These are phyloP conservation scores for Wickerhamomyces ciferrii DNA, from an alignment of 805 yeast genomes.

Conservation along the genomic window DNA sequence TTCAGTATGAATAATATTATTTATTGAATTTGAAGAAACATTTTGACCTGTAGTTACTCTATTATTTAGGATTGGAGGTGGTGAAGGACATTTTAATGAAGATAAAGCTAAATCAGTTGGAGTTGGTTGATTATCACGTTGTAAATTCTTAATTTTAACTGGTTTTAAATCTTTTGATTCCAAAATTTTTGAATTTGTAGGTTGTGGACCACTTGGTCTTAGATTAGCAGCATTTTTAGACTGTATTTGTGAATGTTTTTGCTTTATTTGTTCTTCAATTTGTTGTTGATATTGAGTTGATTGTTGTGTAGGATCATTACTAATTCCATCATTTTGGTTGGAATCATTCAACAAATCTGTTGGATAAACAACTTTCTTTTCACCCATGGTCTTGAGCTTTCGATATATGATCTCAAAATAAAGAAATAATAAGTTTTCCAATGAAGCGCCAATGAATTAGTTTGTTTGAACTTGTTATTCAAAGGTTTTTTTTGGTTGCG, in stretches of 20 bases:
- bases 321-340: background rate
- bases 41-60: constrained; percentile 18
- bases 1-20: constrained; percentile 17
- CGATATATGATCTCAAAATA: too few relatives aligned
- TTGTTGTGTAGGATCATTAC: background rate
- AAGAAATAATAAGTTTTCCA: too few relatives aligned
- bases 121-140: constrained; percentile 18
- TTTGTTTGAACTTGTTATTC: too few relatives aligned
- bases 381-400: background rate
- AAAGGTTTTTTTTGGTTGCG: too few relatives aligned
- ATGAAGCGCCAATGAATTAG: too few relatives aligned
- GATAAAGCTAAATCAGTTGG: constrained; percentile 56
- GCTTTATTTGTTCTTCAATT: constrained; percentile 2
- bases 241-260: background rate
- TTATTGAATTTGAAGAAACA: constrained; percentile 19
- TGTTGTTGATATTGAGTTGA: constrained; percentile 6
- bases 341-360: background rate
- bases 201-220: background rate
- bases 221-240: background rate
- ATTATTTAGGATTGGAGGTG: constrained; percentile 58
- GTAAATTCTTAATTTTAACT: background rate
- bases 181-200: background rate
- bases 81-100: constrained; percentile 60
- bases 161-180: background rate
- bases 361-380: background rate